Conservation (phyloP, 2,329 filamentous ascomycete species). For the Apiospora koreana region DNA sequence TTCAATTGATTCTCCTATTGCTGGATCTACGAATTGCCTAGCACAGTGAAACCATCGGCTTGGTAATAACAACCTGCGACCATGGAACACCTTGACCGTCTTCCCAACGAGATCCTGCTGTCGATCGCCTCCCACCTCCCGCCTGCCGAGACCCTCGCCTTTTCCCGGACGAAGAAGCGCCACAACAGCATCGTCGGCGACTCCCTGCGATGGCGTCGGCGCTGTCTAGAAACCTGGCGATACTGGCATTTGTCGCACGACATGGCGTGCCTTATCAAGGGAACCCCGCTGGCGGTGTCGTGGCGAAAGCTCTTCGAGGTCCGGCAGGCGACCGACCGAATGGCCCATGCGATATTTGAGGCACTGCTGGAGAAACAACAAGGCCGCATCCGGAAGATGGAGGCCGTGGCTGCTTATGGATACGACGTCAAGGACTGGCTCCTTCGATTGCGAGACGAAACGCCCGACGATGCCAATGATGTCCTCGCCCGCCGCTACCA, state of each 20-base stretch:
- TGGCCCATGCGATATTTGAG: constrained; percentile 45
- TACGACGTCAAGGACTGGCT: constrained; percentile 66
- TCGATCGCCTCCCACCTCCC: constrained; percentile 50
- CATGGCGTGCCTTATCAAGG: constrained; percentile 39
- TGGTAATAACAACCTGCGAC: neutral
- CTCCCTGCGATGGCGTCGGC: constrained; percentile 61
- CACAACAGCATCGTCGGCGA: constrained; percentile 53
- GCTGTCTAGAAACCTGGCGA: constrained; percentile 54
- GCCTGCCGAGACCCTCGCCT: constrained; percentile 32
- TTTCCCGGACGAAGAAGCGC: constrained; percentile 52
- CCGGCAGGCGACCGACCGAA: constrained; percentile 37
- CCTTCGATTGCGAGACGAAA: constrained; percentile 43
- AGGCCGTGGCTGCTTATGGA: constrained; percentile 54
- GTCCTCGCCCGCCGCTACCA: constrained; percentile 62
- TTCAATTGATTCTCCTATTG: too few relatives aligned
- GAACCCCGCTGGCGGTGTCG: constrained; percentile 43
- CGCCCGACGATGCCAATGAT: constrained; percentile 54
- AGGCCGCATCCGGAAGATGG: constrained; percentile 54
- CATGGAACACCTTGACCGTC: constrained; percentile 20
- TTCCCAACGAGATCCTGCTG: constrained; percentile 66
- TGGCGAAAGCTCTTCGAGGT: constrained; percentile 55
- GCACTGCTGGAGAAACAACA: constrained; percentile 55
- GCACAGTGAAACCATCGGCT: too few relatives aligned
- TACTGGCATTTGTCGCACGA: constrained; percentile 56
- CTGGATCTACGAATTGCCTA: too few relatives aligned